Evolutionary conservation across 192 early-diverging fungal genomes (phyloP), one percentile per base, ranked within the genome.

Genomic region (Backusella psychrophila): DNA sequence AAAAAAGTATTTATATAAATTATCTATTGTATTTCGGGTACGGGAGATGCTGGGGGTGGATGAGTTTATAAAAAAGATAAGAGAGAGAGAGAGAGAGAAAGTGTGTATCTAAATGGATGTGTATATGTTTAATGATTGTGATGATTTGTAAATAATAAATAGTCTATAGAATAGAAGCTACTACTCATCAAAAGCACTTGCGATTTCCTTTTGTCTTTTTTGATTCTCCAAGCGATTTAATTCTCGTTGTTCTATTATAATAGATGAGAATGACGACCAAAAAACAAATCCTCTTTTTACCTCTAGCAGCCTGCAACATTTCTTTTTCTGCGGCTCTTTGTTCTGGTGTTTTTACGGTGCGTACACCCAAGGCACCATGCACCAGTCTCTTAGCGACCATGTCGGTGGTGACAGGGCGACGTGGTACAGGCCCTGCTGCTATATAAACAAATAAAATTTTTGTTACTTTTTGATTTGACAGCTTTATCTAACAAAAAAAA

Each of bases 321-420:
- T 82, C 79, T 66, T 80, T 82, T 76, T 87, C 85, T 66, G 80
- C 83, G 0, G 78, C 76, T 59, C 82, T 82, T 68, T 89, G 87
- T 46, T 89, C 87, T 35, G 84, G 78, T 8, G 87, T 82, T 44
- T 82, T 77, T 38, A 76, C 38, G 6, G 82, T 80, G 39, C 87
- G 85, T 33, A 94, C 76, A 33, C 93, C 93, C 36, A 94, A 81
- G 17, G 93, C 93, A 8, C 92, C 92, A 53, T 90, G 90, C 52
- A 94, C 90, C 14, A 94, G 69, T 44, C 93, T 77, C 42, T 89
- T 88, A 1, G 93, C 93, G 15, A 94, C 93, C 81, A 92, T 88
- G 73, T 94, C 93, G 66, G 89, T 87, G 19, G 86, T 87, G 4
- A 80, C 81, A 6, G 87, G 88, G 29, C 83, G 81, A 33, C 75